Conservation (phyloP, 2,329 filamentous ascomycete genomes). For the Rhinocladiella similis region DNA sequence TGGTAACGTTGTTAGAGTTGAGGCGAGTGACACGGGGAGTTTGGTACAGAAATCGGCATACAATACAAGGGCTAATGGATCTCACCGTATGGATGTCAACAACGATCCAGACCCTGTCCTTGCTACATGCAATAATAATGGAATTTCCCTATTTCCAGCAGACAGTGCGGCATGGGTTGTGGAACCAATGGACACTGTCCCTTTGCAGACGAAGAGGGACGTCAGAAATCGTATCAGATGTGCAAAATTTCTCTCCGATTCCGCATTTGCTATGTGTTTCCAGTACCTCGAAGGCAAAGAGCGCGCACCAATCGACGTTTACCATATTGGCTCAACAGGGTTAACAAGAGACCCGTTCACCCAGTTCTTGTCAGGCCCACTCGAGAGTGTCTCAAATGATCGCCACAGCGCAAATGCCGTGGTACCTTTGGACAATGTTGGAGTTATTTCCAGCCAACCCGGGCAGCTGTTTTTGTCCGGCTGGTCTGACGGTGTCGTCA, state of each 20-base stretch:
- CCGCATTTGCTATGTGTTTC: constrained; percentile 52
- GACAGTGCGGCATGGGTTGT: constrained; percentile 35
- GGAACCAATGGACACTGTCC: constrained; percentile 39
- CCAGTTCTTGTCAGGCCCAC: constrained; percentile 3
- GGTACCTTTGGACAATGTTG: constrained; percentile 35
- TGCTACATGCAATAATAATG: constrained; percentile 52
- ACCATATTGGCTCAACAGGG: constrained; percentile 49
- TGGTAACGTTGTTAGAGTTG: constrained; percentile 40
- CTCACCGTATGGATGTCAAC: constrained; percentile 47
- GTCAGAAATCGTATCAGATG: constrained; percentile 45
- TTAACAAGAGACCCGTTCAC: constrained; percentile 35
- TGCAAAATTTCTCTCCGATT: constrained; percentile 53
- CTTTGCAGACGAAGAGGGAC: constrained; percentile 27
- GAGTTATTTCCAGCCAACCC: constrained; percentile 32
- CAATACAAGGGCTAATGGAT: constrained; percentile 43
- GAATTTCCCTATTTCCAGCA: constrained; percentile 50
- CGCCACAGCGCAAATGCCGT: constrained; percentile 38
- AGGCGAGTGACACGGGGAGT: constrained; percentile 42
- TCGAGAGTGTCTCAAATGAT: not conserved
- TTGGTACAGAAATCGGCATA: constrained; percentile 32
- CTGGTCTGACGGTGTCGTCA: constrained; percentile 58
- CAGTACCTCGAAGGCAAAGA: constrained; percentile 38
- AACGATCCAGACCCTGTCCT: constrained; percentile 45
- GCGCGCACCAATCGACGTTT: constrained; percentile 49
- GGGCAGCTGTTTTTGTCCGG: constrained; percentile 60